Conservation (phyloP, 2,329 filamentous ascomycete genomes). For the Moelleriella libera region DNA sequence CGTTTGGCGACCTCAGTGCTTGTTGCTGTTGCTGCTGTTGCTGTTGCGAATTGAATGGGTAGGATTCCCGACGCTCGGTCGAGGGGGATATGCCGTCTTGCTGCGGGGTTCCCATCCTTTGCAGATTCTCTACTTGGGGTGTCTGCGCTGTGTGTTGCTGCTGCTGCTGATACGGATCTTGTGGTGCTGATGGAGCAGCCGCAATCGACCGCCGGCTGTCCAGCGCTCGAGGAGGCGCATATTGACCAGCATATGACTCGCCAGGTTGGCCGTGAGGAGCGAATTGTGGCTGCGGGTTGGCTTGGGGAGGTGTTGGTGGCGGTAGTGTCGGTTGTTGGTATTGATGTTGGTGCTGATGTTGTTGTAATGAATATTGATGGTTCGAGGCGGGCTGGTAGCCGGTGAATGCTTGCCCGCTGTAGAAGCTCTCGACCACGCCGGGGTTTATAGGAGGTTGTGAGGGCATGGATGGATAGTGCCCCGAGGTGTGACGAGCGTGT, state of each 20-base stretch:
- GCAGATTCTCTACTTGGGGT: slow-evolving; percentile 11
- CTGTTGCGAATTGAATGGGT: slow-evolving; percentile 35
- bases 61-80: slow-evolving; percentile 39
- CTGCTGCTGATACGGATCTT: slow-evolving; percentile 12
- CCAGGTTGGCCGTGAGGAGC: slow-evolving; percentile 26
- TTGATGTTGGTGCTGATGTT: slow-evolving; percentile 8
- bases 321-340: slow-evolving; percentile 16
- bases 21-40: too few relatives aligned
- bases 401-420: slow-evolving; percentile 49
- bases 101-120: slow-evolving; percentile 15
- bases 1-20: slow-evolving; percentile 13
- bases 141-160: too few relatives aligned
- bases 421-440: slow-evolving; percentile 63
- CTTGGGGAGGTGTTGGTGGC: slow-evolving; percentile 5
- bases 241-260: slow-evolving; percentile 26
- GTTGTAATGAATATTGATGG: not conserved
- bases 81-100: slow-evolving; percentile 13
- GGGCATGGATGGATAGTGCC: slow-evolving; percentile 59
- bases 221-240: slow-evolving; percentile 29
- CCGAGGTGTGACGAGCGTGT: slow-evolving; percentile 34
- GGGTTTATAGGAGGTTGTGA: slow-evolving; percentile 31
- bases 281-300: slow-evolving; percentile 26
- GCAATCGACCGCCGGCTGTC: slow-evolving; percentile 35
- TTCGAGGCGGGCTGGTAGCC: slow-evolving; percentile 9
- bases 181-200: slow-evolving; percentile 22